These are phyloP conservation scores for Dictyostelium purpureum DNA, from an alignment of 78 protist species.

Conservation along the genomic window DNA sequence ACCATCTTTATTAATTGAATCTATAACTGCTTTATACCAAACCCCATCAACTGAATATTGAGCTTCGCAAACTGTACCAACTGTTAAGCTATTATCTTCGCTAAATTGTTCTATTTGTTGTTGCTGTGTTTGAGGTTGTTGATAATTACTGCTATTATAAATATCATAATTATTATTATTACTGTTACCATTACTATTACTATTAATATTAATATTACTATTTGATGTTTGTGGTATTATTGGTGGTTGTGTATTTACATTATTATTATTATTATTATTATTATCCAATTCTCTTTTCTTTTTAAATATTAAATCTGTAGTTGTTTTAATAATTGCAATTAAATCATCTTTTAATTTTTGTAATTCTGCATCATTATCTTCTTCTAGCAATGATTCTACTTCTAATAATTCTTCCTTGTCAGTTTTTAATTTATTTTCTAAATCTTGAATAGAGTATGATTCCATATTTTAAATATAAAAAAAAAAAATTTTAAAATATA, in stretches of 20 bases:
- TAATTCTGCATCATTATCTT: slow-evolving; percentile 50
- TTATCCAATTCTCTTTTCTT: neutral
- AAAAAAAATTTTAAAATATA: too few species aligned
- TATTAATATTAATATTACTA: neutral
- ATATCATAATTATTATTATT: neutral
- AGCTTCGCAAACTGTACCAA: slow-evolving; percentile 62
- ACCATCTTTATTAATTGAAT: slow-evolving; percentile 59
- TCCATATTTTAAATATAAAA: neutral
- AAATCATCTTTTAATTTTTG: slow-evolving; percentile 30
- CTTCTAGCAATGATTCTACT: slow-evolving; percentile 45
- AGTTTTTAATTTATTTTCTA: slow-evolving; percentile 38
- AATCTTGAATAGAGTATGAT: slow-evolving; percentile 25
- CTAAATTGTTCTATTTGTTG: neutral
- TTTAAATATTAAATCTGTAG: slow-evolving; percentile 11
- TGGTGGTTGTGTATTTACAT: neutral
- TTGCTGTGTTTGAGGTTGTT: neutral
- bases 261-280: neutral
- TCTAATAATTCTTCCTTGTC: slow-evolving; percentile 63
- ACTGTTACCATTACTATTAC: neutral
- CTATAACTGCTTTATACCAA: slow-evolving; percentile 60
- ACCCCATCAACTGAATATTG: slow-evolving; percentile 48
- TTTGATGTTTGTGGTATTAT: neutral
- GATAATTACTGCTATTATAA: neutral
- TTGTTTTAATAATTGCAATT: slow-evolving; percentile 2
- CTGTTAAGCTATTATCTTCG: neutral